Base-by-base conservation (phyloP, 345 rosid genomes). In the Populus davidiana region DNA sequence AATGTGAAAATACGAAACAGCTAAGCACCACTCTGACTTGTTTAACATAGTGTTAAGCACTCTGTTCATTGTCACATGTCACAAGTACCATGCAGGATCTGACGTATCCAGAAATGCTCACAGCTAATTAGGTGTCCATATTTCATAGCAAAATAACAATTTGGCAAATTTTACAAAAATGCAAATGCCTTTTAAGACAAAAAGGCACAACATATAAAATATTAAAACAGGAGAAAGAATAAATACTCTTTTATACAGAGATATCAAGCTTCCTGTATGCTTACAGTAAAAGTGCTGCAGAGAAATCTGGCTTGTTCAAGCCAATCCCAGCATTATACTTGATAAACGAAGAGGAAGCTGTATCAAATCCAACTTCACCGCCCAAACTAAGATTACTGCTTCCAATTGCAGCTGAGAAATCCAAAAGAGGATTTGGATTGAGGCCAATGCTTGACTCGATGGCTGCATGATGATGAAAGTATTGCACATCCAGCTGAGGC, bases 291-390 rank as follows among this genome's bases (percentile, higher is more conserved):
- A 93, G 81, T 27, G 96, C 89, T 69, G 85, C 88, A 72, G 96
- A 85, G 76, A 90, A 81, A 81, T 89, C 96, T 35, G 90, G 85
- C 80, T 78, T 85, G 88, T 84, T 90, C 83, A 89, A 74, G 80
- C 88, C 81, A 71, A 93, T 83, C 72, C 98, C 96, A 21, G 91
- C 93, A 81, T 85, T 91, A 82, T 87, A 91, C 80, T 89, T 90
- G 44, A 87, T 88, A 83, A 89, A 84, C 63, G 89, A 74, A 14
- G 93, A 87, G 71, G 96, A 90, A 80, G 89, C 88, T 21, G 96
- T 87, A 87, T 93, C 93, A 56, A 93, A 93, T 76, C 91, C 86
- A 77, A 91, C 78, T 79, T 93, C 94, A 43, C 96, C 94, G 52
- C 98, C 98, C 33, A 93, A 81, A 78, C 83, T 77, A 61, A 93